Base-by-base conservation (phyloP, 176 grass and related monocot species). In the Musa schizocarpa region DNA sequence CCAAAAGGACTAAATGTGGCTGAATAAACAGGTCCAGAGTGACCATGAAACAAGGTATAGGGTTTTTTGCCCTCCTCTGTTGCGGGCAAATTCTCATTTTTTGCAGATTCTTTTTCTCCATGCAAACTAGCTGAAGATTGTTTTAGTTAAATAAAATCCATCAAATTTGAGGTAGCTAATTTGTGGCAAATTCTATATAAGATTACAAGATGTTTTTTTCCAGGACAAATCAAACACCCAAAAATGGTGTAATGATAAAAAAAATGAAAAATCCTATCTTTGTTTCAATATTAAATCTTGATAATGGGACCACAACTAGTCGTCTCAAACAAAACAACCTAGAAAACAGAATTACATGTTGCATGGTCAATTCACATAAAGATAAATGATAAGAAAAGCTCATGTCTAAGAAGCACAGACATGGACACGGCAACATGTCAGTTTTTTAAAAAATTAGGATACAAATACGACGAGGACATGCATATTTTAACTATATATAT, bases 11-110 rank as follows among this genome's bases (percentile, higher is more conserved):
- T 98, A 76, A 98, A 98, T 50, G 86, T 83, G 5, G 80, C 80
- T 1, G 95, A 98, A 86, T 93, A 93, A 87, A 98, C 88, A 80
- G 95, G 90, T 52, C 90, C 95, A 76, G 88, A 83, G 79, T 98
- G 95, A 63, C 95, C 95, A 76, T 98, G 88, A 67, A 93, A 87
- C 72, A 93, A 84, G 72, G 90, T 85, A 68, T 98, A 93, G 0
- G 90, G 68, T 77, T 73, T 91, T 86, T 79, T 93, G n/a, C 84
- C 63, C 59, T 93, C 90, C 52, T 98, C 92, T 61, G 72, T 81
- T 68, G 54, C 75, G 58, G 82, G 80, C 55, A 86, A 69, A 72
- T 82, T 82, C 53, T 89, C 90, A 69, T 75, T 76, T 72, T 89
- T 84, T 25, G 82, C 82, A 74, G 83, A 80, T 61, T 82, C 94